Percentiles rank a stretch among this genome's conserved stretches.
phyloP scores from a whole-genome alignment of 2,329 filamentous ascomycete genomes.

The Penicillium sp. region DNA sequence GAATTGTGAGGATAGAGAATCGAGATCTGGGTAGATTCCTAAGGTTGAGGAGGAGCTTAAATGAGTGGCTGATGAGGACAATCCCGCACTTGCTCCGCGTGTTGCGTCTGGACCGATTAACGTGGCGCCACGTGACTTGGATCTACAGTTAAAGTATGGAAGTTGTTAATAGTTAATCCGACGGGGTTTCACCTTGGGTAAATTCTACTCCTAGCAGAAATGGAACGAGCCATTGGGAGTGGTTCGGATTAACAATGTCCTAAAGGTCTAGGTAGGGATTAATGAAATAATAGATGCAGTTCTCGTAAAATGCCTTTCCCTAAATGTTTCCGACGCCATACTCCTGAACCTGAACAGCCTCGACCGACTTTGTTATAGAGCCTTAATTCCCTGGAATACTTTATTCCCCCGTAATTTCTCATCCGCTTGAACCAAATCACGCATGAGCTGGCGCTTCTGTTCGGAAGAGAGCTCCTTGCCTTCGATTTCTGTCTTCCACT shows the following conservation, averaged over 20 bases:
- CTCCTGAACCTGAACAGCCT: constrained; percentile 1
- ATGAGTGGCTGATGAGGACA: constrained; percentile 4
- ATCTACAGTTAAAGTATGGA: neutral
- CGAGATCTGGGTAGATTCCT: neutral
- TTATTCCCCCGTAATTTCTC: constrained; percentile 58
- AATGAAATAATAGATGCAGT: neutral
- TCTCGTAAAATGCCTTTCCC: constrained; percentile 8
- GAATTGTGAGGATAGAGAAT: neutral
- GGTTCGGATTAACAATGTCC: no score
- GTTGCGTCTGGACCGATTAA: constrained; percentile 15
- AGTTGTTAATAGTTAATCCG: neutral
- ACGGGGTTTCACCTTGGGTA: no score
- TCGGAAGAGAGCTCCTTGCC: constrained; percentile 58
- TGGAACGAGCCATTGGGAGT: no score
- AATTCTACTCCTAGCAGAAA: no score
- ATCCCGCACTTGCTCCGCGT: constrained; percentile 6
- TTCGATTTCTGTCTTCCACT: constrained; percentile 76
- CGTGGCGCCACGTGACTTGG: constrained; percentile 16
- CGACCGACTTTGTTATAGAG: constrained; percentile 33
- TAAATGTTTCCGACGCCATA: constrained; percentile 14
- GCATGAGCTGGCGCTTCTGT: constrained; percentile 73
- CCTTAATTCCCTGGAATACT: constrained; percentile 48
- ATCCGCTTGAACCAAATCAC: constrained; percentile 71
- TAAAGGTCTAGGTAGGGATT: neutral
- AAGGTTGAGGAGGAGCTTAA: neutral